These are phyloP conservation scores for Claviceps sp. DNA, from an alignment of 2,329 filamentous ascomycete species.

Conservation along the genomic window DNA sequence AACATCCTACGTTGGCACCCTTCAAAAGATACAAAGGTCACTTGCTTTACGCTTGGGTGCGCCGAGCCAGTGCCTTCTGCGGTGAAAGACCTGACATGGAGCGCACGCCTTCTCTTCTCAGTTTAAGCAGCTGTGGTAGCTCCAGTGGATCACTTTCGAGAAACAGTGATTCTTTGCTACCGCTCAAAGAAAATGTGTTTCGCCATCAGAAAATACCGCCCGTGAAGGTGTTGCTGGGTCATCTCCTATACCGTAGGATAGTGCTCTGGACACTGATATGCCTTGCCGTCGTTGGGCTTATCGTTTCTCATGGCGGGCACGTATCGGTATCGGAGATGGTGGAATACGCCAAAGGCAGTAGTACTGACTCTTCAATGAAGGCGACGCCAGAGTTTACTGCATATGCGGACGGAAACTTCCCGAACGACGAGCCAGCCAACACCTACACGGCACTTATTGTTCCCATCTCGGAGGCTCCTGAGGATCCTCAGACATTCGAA, in stretches of 20 bases:
- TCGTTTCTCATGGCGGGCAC: slow-evolving; percentile 24
- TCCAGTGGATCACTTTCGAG: slow-evolving; percentile 16
- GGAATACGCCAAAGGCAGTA: not conserved
- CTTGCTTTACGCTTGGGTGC: not conserved
- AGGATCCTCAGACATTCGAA: not conserved
- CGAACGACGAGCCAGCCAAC: not conserved
- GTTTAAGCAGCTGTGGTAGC: slow-evolving; percentile 22
- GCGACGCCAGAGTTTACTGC: not conserved
- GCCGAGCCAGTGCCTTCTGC: not conserved
- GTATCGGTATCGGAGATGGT: slow-evolving; percentile 7
- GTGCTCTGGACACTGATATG: slow-evolving; percentile 35
- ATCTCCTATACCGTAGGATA: slow-evolving; percentile 38
- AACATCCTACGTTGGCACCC: not conserved
- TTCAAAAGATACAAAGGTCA: not conserved
- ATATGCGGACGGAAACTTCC: not conserved
- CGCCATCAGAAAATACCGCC: slow-evolving; percentile 26
- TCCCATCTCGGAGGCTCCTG: not conserved
- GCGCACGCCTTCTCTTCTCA: slow-evolving; percentile 17
- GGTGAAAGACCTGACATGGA: slow-evolving; percentile 12
- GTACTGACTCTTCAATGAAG: not conserved
- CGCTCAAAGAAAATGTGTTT: slow-evolving; percentile 17
- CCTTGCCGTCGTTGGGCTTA: slow-evolving; percentile 26
- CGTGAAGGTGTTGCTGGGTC: slow-evolving; percentile 32
- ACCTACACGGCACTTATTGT: not conserved
- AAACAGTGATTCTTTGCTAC: slow-evolving; percentile 21